A percentile compares a stretch with the other conserved stretches of the same genome.
These are phyloP conservation scores for Colletotrichum zoysiae DNA, from an alignment of 2,329 filamentous ascomycete genomes.

Conservation along the genomic window DNA sequence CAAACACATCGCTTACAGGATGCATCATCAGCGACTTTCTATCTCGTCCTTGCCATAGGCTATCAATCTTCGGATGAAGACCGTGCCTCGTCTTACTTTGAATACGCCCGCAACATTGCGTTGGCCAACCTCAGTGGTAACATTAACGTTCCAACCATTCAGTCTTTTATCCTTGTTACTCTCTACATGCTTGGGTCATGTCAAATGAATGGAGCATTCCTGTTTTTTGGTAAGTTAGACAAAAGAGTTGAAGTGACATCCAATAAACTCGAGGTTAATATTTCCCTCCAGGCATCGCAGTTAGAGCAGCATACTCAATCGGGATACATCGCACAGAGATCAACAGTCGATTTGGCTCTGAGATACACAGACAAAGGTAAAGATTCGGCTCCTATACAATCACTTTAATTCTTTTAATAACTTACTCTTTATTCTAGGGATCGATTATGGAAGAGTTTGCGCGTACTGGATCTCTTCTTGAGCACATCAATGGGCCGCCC, in stretches of 20 bases:
- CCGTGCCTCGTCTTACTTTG: slow-evolving; percentile 60
- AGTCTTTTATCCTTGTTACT: slow-evolving; percentile 64
- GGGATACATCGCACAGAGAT: slow-evolving; percentile 67
- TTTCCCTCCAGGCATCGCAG: slow-evolving; percentile 57
- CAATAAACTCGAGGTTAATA: slow-evolving; percentile 13
- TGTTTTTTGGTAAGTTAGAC: slow-evolving; percentile 59
- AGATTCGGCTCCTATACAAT: neutral
- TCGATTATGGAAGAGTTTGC: slow-evolving; percentile 66
- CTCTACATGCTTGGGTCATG: slow-evolving; percentile 67
- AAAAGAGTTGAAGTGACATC: neutral
- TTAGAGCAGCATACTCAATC: slow-evolving; percentile 65
- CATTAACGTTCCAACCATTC: slow-evolving; percentile 62
- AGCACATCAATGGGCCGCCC: slow-evolving; percentile 68
- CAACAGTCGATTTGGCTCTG: slow-evolving; percentile 63
- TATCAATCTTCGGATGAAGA: slow-evolving; percentile 57
- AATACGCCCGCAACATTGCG: slow-evolving; percentile 61
- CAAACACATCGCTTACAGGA: slow-evolving; percentile 52
- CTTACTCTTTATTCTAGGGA: slow-evolving; percentile 49
- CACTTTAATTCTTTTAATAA: too few species aligned
- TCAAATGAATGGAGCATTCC: slow-evolving; percentile 67
- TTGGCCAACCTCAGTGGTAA: slow-evolving; percentile 60
- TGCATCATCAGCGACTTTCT: slow-evolving; percentile 55
- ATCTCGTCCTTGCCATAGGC: slow-evolving; percentile 65
- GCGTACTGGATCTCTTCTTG: slow-evolving; percentile 65
- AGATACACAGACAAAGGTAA: slow-evolving; percentile 55